A percentile compares a stretch with the other conserved stretches of the same genome.
These are phyloP conservation scores for Asparagopsis taxiformis DNA, from an alignment of 31 red algal genomes.

Conservation along the genomic window DNA sequence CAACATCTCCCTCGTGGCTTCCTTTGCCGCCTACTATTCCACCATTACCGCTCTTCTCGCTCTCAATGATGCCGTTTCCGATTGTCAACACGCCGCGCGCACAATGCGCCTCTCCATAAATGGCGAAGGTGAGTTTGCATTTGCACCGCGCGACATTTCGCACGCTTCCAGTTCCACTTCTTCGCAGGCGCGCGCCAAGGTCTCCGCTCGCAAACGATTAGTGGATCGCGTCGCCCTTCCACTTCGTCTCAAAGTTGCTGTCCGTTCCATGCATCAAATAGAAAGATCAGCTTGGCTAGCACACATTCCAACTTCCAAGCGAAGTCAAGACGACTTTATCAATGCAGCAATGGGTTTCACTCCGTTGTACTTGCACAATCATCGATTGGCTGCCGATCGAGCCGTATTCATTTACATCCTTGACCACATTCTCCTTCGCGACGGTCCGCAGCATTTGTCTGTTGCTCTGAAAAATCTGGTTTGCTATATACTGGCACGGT, in stretches of 20 bases:
- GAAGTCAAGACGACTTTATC: slow-evolving; percentile 20
- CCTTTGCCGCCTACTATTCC: slow-evolving; percentile 29
- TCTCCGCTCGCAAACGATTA: slow-evolving; percentile 1
- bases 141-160: not conserved
- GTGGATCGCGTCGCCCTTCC: slow-evolving; percentile 18
- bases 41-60: slow-evolving; percentile 23
- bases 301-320: slow-evolving; percentile 16
- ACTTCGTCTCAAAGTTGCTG: slow-evolving; percentile 23
- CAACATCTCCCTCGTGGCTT: slow-evolving; percentile 11
- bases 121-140: slow-evolving; percentile 1
- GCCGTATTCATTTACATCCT: slow-evolving; percentile 53
- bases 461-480: slow-evolving; percentile 28
- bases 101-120: slow-evolving; percentile 5
- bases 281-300: slow-evolving; percentile 24
- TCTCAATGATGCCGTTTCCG: slow-evolving; percentile 4
- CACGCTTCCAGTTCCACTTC: slow-evolving; percentile 13
- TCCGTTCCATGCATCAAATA: slow-evolving; percentile 11
- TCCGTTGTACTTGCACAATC: slow-evolving; percentile 30
- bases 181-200: not conserved
- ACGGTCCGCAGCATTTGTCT: slow-evolving; percentile 9
- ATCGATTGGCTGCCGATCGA: slow-evolving; percentile 5
- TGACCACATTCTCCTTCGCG: slow-evolving; percentile 25
- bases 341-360: slow-evolving; percentile 42
- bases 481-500: slow-evolving; percentile 43
- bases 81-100: not conserved